Base-by-base conservation (phyloP, 192 early-diverging fungal genomes). In the Coemansia sp. region DNA sequence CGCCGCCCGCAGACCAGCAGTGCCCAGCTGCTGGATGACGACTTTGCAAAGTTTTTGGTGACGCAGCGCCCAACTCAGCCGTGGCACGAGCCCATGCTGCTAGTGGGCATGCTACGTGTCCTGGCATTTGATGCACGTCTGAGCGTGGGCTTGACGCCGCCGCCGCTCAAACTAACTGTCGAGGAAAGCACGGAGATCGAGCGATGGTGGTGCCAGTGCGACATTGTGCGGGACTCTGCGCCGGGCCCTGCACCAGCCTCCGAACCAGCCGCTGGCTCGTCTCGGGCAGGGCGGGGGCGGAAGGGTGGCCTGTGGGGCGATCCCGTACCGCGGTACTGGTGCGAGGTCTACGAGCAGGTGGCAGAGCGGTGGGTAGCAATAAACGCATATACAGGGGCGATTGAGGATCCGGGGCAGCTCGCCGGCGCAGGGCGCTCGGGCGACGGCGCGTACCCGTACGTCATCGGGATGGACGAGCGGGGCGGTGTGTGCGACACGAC, bases 311-410 rank as follows among this genome's bases (percentile, higher is more conserved):
- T 2, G n/a, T n/a, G n/a, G n/a, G n/a, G n/a, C 13, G 41, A 29
- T 7, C 30, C 34, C 0, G 38, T 38, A 23, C 65, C 85, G 13
- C 76, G 68, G 19, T 82, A 81, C 28, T 88, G 86, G 86, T 64
- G 68, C 32, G 86, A 88, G 44, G 76, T 83, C 7, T 85, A 78
- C 32, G 70, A 70, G 11, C 43, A 55, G 9, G 38, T 52, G 4
- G 41, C 47, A n/a, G 47, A 72, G 35, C 57, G 64, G 47, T 88
- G 86, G 86, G 49, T 82, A n/a, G n/a, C 53, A 8, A 42, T 70
- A 16, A 56, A 70, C 32, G 51, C 67, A 6, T 31, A 39, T 16
- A 59, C 55, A 1, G 60, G 50, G 11, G 14, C 42, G 6, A 49
- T 70, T 20, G 67, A 64, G 42, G 42, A 44, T 5, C 25, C 60